Conservation (phyloP, 345 rosid genomes). For the Anacardium occidentale region DNA sequence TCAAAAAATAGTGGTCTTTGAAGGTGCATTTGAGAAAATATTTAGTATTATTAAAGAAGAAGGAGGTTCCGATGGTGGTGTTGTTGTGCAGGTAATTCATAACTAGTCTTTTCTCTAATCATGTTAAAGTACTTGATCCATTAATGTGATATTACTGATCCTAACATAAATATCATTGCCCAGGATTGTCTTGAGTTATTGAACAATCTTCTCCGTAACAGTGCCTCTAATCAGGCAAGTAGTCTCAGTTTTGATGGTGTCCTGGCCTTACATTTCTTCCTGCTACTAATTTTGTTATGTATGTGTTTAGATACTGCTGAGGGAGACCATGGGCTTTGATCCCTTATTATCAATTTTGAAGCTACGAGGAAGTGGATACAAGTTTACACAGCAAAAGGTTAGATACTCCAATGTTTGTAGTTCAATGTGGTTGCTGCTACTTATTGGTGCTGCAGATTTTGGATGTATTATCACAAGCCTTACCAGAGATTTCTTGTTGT, state of each 20-base stretch:
- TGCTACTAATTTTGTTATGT: conserved; percentile 30
- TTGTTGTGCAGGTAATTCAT: conserved; percentile 87
- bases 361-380: conserved; percentile 73
- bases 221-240: conserved; percentile 83
- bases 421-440: not conserved
- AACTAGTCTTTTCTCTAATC: not conserved
- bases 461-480: conserved; percentile 28
- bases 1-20: conserved; percentile 97
- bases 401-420: conserved; percentile 41
- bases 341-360: conserved; percentile 68
- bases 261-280: conserved; percentile 3
- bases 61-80: conserved; percentile 98
- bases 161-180: conserved; percentile 15
- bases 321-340: conserved; percentile 96
- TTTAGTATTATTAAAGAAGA: conserved; percentile 93
- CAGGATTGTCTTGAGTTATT: conserved; percentile 94
- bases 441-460: conserved; percentile 12
- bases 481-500: conserved; percentile 40
- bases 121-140: conserved; percentile 14
- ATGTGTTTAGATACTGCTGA: conserved; percentile 61
- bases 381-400: conserved; percentile 98
- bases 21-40: conserved; percentile 95
- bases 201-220: conserved; percentile 86
- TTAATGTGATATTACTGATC: conserved; percentile 7
- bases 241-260: conserved; percentile 17